phyloP scores from a whole-genome alignment of 2,329 filamentous ascomycete species.

The Fusarium multiceps region DNA sequence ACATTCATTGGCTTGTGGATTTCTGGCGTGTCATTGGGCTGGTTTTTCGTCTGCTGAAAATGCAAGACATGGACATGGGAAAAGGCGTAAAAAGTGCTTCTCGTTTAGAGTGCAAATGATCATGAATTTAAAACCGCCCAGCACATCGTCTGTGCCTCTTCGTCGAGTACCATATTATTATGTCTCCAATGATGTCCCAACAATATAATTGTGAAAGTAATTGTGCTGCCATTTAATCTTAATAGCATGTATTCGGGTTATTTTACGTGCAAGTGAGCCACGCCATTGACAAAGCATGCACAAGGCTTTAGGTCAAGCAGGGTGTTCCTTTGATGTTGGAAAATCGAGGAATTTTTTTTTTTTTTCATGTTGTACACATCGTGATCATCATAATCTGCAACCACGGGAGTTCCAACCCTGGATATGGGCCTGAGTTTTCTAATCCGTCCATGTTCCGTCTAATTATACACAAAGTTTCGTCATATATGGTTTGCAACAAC shows the following conservation, averaged over 20 bases:
- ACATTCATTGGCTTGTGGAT: slow-evolving; percentile 45
- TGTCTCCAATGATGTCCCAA: background rate
- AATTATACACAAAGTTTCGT: slow-evolving; percentile 28
- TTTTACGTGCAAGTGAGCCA: background rate
- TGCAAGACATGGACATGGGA: slow-evolving; percentile 53
- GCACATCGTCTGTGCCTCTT: slow-evolving; percentile 23
- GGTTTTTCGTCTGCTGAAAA: slow-evolving; percentile 55
- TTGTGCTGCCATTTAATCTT: background rate
- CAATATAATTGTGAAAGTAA: background rate
- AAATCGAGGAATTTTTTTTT: background rate
- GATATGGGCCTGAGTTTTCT: background rate
- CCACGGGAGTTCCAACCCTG: background rate
- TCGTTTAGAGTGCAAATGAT: slow-evolving; percentile 52
- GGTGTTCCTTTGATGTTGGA: background rate
- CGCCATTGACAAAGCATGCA: background rate
- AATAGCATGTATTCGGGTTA: background rate
- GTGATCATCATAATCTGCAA: slow-evolving; percentile 7
- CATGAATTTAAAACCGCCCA: slow-evolving; percentile 51
- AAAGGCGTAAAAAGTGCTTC: slow-evolving; percentile 52
- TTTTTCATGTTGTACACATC: slow-evolving; percentile 29
- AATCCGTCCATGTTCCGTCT: slow-evolving; percentile 16
- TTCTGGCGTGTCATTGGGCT: slow-evolving; percentile 51
- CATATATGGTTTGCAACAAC: slow-evolving; percentile 6
- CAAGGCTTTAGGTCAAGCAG: background rate
- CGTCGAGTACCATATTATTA: slow-evolving; percentile 6